Conservation (phyloP, 2,329 filamentous ascomycete species). For the Leptographium wingfieldii region DNA sequence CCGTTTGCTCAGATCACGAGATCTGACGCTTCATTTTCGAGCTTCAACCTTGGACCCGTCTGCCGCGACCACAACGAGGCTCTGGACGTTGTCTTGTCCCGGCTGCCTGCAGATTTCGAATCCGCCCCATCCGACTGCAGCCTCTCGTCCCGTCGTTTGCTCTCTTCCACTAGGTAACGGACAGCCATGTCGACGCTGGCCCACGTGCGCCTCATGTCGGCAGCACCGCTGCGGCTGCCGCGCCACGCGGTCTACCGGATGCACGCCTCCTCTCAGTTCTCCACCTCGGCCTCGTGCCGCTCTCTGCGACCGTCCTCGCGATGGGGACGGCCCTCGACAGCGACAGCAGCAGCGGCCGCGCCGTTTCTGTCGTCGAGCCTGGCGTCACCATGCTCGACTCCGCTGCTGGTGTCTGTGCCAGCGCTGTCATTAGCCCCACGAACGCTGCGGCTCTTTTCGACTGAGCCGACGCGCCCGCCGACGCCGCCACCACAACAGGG, state of each 20-base stretch:
- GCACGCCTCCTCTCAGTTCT: not conserved
- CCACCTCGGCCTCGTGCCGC: not conserved
- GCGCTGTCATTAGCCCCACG: not conserved
- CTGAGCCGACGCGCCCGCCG: slow-evolving; percentile 4
- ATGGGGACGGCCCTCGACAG: not conserved
- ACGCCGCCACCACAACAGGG: not conserved
- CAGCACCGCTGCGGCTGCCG: not conserved
- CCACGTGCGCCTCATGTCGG: not conserved
- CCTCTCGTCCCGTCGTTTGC: too few relatives aligned
- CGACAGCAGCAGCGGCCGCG: not conserved
- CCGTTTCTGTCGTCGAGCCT: not conserved
- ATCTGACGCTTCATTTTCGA: not conserved
- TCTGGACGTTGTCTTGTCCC: not conserved
- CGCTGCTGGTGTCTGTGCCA: not conserved
- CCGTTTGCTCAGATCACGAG: not conserved
- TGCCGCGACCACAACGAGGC: not conserved
- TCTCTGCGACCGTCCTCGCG: not conserved
- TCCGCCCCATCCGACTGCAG: not conserved
- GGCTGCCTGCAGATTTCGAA: not conserved
- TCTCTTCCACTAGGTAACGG: too few relatives aligned
- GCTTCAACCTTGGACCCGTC: not conserved
- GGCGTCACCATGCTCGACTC: not conserved
- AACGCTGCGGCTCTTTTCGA: slow-evolving; percentile 8
- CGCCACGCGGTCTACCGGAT: not conserved
- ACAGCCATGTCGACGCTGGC: not conserved